Evolutionary conservation across 441 rosid genomes (phyloP).

Genomic region (Arabidopsis hybrid): DNA sequence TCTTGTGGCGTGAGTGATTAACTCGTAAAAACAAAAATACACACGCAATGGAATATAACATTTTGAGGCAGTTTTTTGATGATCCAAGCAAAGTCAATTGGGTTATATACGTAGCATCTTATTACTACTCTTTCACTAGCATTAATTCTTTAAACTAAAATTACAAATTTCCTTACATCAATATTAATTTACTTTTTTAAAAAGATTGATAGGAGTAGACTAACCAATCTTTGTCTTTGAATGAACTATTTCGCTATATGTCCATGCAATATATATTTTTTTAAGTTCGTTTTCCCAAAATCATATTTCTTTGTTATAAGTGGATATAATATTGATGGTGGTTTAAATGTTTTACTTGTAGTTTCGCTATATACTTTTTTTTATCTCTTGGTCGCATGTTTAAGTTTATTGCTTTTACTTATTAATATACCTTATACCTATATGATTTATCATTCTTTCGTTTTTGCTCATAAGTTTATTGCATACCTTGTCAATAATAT

Average conservation of each 20-base stretch:
- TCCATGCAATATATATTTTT: not conserved
- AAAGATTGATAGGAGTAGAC: not conserved
- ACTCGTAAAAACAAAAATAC: slow-evolving; percentile 6
- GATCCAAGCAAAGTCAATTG: slow-evolving; percentile 6
- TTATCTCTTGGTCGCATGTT: not conserved
- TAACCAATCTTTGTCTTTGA: not conserved
- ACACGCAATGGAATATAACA: slow-evolving; percentile 22
- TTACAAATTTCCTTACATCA: not conserved
- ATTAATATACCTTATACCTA: not conserved
- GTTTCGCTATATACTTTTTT: not conserved
- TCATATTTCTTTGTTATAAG: slow-evolving; percentile 3
- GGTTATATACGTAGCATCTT: not conserved
- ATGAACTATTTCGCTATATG: not conserved
- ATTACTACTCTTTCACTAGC: too few species aligned
- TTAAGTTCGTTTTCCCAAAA: slow-evolving; percentile 10
- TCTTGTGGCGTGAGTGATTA: slow-evolving; percentile 11
- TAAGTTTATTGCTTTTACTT: not conserved
- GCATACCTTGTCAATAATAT: slow-evolving; percentile 1
- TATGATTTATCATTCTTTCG: slow-evolving; percentile 19
- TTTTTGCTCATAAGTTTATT: slow-evolving; percentile 10
- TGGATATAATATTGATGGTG: not conserved
- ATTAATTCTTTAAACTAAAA: not conserved
- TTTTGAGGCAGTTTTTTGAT: slow-evolving; percentile 6
- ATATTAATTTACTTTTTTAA: not conserved
- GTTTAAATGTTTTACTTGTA: slow-evolving; percentile 28